These are phyloP conservation scores for Thalassiosira oceanica DNA, from an alignment of 352 stramenopile species.

Conservation along the genomic window DNA sequence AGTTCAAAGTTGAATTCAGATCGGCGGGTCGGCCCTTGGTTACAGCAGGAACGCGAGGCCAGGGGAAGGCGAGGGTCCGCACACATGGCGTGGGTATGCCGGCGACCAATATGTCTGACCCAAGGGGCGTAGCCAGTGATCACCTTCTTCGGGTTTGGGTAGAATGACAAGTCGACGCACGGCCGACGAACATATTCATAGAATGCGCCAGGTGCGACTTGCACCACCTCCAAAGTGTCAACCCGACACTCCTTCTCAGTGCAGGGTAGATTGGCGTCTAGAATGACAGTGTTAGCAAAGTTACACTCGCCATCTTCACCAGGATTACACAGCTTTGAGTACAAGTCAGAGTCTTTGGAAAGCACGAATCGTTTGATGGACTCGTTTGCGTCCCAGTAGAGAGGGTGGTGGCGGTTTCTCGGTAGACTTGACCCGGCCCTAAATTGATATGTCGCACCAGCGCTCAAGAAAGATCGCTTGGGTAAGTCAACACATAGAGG, in stretches of 20 bases:
- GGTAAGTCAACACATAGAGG: constrained; percentile 56
- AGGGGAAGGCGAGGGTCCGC: constrained; percentile 6
- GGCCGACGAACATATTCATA: constrained; percentile 62
- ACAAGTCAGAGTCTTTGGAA: constrained; percentile 8
- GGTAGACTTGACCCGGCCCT: constrained; percentile 14
- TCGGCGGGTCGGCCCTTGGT: neutral
- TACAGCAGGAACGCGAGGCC: constrained; percentile 7
- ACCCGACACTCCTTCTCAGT: constrained; percentile 43
- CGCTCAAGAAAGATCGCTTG: constrained; percentile 29
- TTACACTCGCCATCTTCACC: constrained; percentile 17
- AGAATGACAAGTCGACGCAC: constrained; percentile 63
- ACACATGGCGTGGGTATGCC: constrained; percentile 15
- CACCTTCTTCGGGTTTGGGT: constrained; percentile 41
- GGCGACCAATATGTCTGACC: constrained; percentile 3
- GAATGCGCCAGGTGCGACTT: constrained; percentile 44
- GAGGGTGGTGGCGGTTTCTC: neutral
- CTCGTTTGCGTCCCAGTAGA: constrained; percentile 6
- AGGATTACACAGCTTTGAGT: constrained; percentile 28
- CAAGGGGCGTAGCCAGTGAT: constrained; percentile 11
- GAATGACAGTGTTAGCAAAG: constrained; percentile 18
- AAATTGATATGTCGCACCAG: constrained; percentile 53
- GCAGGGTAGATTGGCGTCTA: constrained; percentile 32
- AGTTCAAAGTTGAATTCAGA: constrained; percentile 15
- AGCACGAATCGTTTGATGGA: constrained; percentile 12
- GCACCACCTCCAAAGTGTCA: constrained; percentile 45